Base-by-base conservation (phyloP, 2,329 filamentous ascomycete species). In the Fusarium succisae region DNA sequence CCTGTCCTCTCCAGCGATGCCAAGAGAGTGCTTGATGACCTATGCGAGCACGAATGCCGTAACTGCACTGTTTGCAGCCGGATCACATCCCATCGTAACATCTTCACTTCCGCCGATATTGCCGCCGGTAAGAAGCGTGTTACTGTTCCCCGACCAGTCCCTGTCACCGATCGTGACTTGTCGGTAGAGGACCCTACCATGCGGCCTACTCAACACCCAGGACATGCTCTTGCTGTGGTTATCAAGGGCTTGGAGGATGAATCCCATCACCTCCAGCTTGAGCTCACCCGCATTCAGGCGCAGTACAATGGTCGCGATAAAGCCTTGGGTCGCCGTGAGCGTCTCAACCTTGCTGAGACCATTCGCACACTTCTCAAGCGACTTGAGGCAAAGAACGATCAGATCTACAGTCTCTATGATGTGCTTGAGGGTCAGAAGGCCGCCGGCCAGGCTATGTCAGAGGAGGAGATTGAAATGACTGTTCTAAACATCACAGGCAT, bases 241-340 rank as follows among this genome's bases (percentile, higher is more conserved):
- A 91, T 97, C 80, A 96, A 97, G 82, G 89, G 91, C 13, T 85
- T 97, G 8, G 87, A 94, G 75, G 94, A 97, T 79, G 95, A 98
- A 81, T 88, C 95, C 50, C 87, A 88, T 18, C 93, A 97, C 80
- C 83, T 97, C 60, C 92, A 93, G 81, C 87, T 92, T 74, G 88
- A 92, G 77, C 87, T 95, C n/a, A 85, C 88, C 1, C 82, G 87
- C 39, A 87, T 90, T 66, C 89, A 92, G 76, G 86, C 85, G 7
- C 83, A 87, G 43, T 94, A 94, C 81, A 90, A 91, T 73, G 85
- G 85, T 28, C 89, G 91, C 64, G 92, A 96, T 82, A 89, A 91
- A 57, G 87, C 90, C 3, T 80, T 93, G 28, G 90, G 90, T 63
- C 91, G 90, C 73, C 88, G 90, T 39, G 89, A 91, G 76, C 89